Evolutionary conservation across 2,329 filamentous ascomycete genomes (phyloP).

Genomic region (Hysterium pulicare): DNA sequence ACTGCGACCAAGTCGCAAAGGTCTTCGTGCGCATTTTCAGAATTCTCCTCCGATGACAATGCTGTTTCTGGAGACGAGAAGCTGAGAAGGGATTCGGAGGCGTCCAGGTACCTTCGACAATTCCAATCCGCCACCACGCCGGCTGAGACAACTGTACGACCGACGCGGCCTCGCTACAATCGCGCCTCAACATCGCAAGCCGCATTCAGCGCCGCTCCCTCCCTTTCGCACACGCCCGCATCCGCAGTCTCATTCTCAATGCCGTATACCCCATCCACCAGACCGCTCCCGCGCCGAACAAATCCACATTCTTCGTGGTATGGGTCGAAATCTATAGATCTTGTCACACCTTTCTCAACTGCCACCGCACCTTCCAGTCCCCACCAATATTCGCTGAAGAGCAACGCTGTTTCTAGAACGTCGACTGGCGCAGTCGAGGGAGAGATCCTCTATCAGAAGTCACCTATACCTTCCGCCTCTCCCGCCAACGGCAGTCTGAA

Average conservation of each 20-base stretch:
- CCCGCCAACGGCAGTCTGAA: slow-evolving; percentile 37
- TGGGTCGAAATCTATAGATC: slow-evolving; percentile 41
- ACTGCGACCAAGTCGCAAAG: slow-evolving; percentile 39
- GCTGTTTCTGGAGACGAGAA: slow-evolving; percentile 22
- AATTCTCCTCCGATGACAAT: slow-evolving; percentile 39
- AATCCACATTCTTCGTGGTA: slow-evolving; percentile 39
- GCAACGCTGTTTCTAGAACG: slow-evolving; percentile 28
- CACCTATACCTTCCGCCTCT: slow-evolving; percentile 28
- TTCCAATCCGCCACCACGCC: slow-evolving; percentile 32
- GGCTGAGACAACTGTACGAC: slow-evolving; percentile 21
- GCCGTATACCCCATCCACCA: slow-evolving; percentile 37
- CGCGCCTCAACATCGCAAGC: slow-evolving; percentile 34
- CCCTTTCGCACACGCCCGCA: slow-evolving; percentile 46
- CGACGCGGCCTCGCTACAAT: slow-evolving; percentile 32
- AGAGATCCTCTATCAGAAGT: slow-evolving; percentile 34
- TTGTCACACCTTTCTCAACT: slow-evolving; percentile 40
- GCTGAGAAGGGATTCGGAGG: slow-evolving; percentile 34
- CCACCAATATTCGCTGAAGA: slow-evolving; percentile 32
- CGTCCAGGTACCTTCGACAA: slow-evolving; percentile 41
- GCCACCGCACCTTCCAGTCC: slow-evolving; percentile 28
- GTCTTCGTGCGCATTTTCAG: slow-evolving; percentile 42
- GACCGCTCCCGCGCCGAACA: slow-evolving; percentile 39
- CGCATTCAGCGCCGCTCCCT: slow-evolving; percentile 40
- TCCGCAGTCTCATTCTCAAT: slow-evolving; percentile 45
- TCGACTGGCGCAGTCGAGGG: slow-evolving; percentile 35